Percentiles rank a stretch among this genome's conserved stretches.
Conservation (phyloP, 495 filamentous ascomycete genomes). For the Penicillium diatomitis region DNA sequence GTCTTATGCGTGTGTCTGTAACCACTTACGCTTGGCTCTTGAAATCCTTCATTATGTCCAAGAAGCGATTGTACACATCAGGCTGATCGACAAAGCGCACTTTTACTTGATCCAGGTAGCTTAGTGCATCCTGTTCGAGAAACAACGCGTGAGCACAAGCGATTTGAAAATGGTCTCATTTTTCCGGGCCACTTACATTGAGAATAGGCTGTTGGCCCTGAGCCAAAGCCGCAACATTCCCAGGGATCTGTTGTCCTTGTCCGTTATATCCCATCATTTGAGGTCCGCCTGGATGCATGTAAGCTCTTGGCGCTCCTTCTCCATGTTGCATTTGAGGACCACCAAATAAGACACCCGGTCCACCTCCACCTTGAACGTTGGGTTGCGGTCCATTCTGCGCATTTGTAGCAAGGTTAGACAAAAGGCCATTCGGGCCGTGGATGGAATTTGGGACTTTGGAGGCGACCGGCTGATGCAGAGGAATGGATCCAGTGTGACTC, state of each 20-base stretch:
- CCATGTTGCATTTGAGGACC: slow-evolving; percentile 50
- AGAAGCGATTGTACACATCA: slow-evolving; percentile 94
- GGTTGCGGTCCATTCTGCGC: slow-evolving; percentile 41
- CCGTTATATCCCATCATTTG: slow-evolving; percentile 53
- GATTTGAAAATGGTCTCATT: neutral
- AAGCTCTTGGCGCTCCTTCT: slow-evolving; percentile 50
- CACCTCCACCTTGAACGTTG: slow-evolving; percentile 56
- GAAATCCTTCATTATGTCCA: slow-evolving; percentile 99
- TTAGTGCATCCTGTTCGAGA: slow-evolving; percentile 73
- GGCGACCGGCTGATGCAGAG: slow-evolving; percentile 85
- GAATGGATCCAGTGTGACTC: slow-evolving; percentile 73
- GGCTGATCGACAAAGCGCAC: slow-evolving; percentile 95
- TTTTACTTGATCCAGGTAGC: slow-evolving; percentile 97
- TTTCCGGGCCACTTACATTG: slow-evolving; percentile 54
- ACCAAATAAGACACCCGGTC: slow-evolving; percentile 56
- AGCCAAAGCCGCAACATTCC: slow-evolving; percentile 50
- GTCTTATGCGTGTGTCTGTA: no score
- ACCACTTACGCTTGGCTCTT: slow-evolving; percentile 84
- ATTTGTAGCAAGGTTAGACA: slow-evolving; percentile 61
- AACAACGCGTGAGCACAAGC: slow-evolving; percentile 8
- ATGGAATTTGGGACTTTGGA: slow-evolving; percentile 70
- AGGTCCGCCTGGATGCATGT: slow-evolving; percentile 50
- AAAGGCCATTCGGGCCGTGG: slow-evolving; percentile 78
- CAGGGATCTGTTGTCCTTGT: slow-evolving; percentile 37
- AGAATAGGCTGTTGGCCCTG: slow-evolving; percentile 94